A percentile compares a stretch with the other conserved stretches of the same genome.
Evolutionary conservation across 306 rosid genomes (phyloP).

Genomic region (Ammopiptanthus mongolicus): DNA sequence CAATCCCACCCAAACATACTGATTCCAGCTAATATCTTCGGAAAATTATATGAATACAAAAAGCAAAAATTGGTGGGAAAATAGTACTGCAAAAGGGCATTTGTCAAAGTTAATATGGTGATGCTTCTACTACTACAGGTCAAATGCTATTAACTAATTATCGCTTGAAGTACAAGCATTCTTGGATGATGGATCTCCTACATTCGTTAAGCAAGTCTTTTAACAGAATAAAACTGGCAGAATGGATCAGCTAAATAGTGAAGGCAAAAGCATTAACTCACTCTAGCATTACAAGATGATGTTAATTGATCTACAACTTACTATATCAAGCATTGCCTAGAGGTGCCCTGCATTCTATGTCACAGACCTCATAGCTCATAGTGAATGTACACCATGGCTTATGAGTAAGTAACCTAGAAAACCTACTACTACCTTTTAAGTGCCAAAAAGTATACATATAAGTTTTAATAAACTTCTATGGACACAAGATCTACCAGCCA

Average conservation of each 20-base stretch:
- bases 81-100: neutral
- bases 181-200: neutral
- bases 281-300: constrained; percentile 20
- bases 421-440: neutral
- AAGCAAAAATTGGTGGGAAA: neutral
- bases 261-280: constrained; percentile 4
- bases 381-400: constrained; percentile 21
- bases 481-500: neutral
- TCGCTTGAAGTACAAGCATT: too few relatives aligned
- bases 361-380: neutral
- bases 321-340: constrained; percentile 14
- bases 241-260: neutral
- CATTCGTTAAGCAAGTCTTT: neutral
- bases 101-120: neutral
- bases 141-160: too few relatives aligned
- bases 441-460: constrained; percentile 27
- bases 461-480: neutral
- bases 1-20: neutral
- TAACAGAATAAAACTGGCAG: neutral
- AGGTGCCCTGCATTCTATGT: neutral
- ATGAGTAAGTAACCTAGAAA: constrained; percentile 6
- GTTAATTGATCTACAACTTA: constrained; percentile 24
- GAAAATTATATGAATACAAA: neutral
- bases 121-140: neutral
- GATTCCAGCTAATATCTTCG: neutral